Evolutionary conservation across 2,329 filamentous ascomycete genomes (phyloP), one percentile per base, ranked within the genome.

Genomic region (Laburnicola sp.): DNA sequence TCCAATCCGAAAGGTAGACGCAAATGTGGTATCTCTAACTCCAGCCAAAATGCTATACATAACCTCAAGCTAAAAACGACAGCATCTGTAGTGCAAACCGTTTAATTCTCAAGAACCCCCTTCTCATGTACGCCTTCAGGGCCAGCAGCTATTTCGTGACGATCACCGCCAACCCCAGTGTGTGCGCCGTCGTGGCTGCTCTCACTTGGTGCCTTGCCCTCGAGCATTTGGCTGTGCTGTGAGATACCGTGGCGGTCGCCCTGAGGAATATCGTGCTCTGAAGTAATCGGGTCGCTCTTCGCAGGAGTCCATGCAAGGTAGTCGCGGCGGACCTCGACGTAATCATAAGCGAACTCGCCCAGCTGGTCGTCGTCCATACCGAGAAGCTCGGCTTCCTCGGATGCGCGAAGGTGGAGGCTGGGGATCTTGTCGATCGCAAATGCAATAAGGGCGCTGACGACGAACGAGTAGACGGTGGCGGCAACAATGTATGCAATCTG

Each of bases 331-430:
- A 93, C 88, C 80, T 94, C 89, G 59, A 94, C 89, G 72, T 93
- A 94, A 73, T 94, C 89, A 78, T 93, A 93, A 9, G 89, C 89
- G 70, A 93, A 94, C 75, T 94, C 89, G 74, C 89, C 89, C 63
- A 93, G 88, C 76, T 94, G 89, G 75, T 93, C 89, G 69, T 93
- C 89, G 67, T 94, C 89, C 88, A 93, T 92, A 61, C 89, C 89
- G 50, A 93, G 83, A 9, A 93, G 83, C 74, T 94, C 89, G 23
- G 89, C 89, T 74, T 92, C 87, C 66, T 91, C 88, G 25, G 83
- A 87, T 6, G 89, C 88, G 51, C 89, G 88, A 39, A 94, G 86
- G 71, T 91, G 83, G 21, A 94, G 82, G 40, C 89, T 89, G 25
- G 89, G 89, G 22, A 91, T 80, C 57, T 85, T 71, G 76, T 94